phyloP scores from a whole-genome alignment of 768 basidiomycete genomes.

The Dentipellis sp. region DNA sequence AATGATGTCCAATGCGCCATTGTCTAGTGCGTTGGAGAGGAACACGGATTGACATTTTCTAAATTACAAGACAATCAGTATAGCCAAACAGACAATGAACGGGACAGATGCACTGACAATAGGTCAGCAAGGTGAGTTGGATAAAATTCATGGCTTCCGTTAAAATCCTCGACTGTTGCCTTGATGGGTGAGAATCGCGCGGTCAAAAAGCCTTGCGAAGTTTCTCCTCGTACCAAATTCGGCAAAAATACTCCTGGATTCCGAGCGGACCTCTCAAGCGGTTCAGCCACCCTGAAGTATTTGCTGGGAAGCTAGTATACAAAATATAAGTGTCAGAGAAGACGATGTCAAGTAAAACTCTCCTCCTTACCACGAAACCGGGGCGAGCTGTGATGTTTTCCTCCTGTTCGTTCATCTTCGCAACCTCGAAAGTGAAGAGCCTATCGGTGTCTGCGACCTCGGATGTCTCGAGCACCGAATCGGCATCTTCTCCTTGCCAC shows the following conservation, averaged over 20 bases:
- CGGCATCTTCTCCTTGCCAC: slow-evolving; percentile 26
- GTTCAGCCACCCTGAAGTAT: too few species aligned
- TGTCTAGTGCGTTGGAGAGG: not conserved
- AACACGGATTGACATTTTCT: not conserved
- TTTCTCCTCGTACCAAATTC: slow-evolving; percentile 11
- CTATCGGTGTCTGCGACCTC: slow-evolving; percentile 35
- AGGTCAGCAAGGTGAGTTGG: not conserved
- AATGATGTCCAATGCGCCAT: not conserved
- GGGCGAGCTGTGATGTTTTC: slow-evolving; percentile 33
- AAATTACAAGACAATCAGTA: not conserved
- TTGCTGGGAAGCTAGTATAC: too few species aligned
- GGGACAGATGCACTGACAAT: not conserved
- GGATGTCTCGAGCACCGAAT: slow-evolving; percentile 6
- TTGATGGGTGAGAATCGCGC: not conserved
- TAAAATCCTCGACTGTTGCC: not conserved
- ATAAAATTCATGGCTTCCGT: not conserved
- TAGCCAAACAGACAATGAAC: not conserved
- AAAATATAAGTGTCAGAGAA: too few species aligned
- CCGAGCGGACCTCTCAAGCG: too few species aligned
- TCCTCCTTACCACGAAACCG: slow-evolving; percentile 35
- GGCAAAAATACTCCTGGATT: not conserved
- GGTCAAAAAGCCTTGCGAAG: slow-evolving; percentile 12
- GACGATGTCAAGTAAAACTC: not conserved
- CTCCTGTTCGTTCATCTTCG: slow-evolving; percentile 45
- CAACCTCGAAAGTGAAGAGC: slow-evolving; percentile 44